These are phyloP conservation scores for Clonostachys solani DNA, from an alignment of 2,329 filamentous ascomycete species.

Conservation along the genomic window DNA sequence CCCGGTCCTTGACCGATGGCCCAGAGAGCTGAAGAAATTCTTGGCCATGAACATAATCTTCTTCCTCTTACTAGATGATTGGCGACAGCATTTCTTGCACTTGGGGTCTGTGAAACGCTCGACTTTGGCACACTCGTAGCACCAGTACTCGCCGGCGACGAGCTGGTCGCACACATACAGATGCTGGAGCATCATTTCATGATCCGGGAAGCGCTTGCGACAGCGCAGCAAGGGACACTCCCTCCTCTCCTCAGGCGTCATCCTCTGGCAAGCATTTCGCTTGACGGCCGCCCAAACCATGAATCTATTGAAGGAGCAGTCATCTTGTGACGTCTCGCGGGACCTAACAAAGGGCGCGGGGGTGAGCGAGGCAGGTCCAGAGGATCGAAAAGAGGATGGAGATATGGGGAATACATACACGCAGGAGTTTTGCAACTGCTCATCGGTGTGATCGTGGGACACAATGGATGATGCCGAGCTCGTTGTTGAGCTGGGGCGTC, in stretches of 20 bases:
- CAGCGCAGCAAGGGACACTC: slow-evolving; percentile 49
- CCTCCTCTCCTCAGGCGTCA: slow-evolving; percentile 41
- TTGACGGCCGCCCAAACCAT: slow-evolving; percentile 53
- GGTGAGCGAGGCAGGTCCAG: neutral
- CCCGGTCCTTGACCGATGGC: slow-evolving; percentile 37
- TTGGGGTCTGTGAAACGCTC: slow-evolving; percentile 46
- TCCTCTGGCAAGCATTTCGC: slow-evolving; percentile 43
- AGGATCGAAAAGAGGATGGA: neutral
- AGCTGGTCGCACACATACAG: slow-evolving; percentile 44
- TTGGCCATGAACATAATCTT: slow-evolving; percentile 49
- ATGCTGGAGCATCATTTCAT: slow-evolving; percentile 51
- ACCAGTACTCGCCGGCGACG: slow-evolving; percentile 48
- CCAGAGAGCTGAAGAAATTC: slow-evolving; percentile 48
- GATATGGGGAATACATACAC: slow-evolving; percentile 5
- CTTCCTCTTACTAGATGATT: slow-evolving; percentile 45
- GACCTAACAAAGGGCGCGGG: slow-evolving; percentile 21
- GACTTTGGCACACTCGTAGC: slow-evolving; percentile 47
- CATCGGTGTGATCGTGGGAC: slow-evolving; percentile 4
- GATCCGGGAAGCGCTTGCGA: slow-evolving; percentile 41
- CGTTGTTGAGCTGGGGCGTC: slow-evolving; percentile 2
- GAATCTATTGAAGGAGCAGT: slow-evolving; percentile 49
- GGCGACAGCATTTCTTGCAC: slow-evolving; percentile 43
- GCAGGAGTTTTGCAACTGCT: slow-evolving; percentile 4
- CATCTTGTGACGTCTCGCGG: slow-evolving; percentile 37
- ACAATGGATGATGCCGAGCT: slow-evolving; percentile 3